These are phyloP conservation scores for Pseudocercospora cruenta DNA, from an alignment of 2,329 filamentous ascomycete genomes.

Conservation along the genomic window DNA sequence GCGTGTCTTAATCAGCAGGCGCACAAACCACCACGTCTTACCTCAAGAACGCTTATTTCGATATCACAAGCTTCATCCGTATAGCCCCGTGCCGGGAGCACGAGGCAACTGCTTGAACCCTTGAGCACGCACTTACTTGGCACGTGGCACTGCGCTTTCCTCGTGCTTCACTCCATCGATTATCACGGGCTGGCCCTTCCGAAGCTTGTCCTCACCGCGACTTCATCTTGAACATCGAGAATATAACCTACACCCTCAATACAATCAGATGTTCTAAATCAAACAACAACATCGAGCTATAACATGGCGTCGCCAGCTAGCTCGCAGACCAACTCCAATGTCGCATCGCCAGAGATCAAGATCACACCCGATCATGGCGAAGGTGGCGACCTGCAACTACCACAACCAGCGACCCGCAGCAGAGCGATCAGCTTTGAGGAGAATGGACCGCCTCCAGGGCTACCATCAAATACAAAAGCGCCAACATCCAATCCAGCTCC, in stretches of 20 bases:
- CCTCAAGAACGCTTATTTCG: neutral
- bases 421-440: neutral
- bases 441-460: neutral
- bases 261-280: neutral
- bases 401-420: neutral
- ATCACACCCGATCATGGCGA: slow-evolving; percentile 7
- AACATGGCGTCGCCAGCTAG: slow-evolving; percentile 10
- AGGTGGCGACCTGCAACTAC: neutral
- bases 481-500: neutral
- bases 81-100: neutral
- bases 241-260: neutral
- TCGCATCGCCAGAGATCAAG: slow-evolving; percentile 5
- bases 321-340: neutral
- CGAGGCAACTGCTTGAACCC: neutral
- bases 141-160: slow-evolving; percentile 4
- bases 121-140: neutral
- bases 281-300: neutral
- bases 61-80: slow-evolving; percentile 2
- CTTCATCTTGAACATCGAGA: neutral
- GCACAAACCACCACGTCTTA: slow-evolving; percentile 2
- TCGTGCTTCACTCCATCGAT: slow-evolving; percentile 2
- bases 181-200: slow-evolving; percentile 1
- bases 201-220: neutral
- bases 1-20: slow-evolving; percentile 5
- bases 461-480: neutral